These are phyloP conservation scores for Cicer cuneatum DNA, from an alignment of 306 rosid genomes.

Conservation along the genomic window DNA sequence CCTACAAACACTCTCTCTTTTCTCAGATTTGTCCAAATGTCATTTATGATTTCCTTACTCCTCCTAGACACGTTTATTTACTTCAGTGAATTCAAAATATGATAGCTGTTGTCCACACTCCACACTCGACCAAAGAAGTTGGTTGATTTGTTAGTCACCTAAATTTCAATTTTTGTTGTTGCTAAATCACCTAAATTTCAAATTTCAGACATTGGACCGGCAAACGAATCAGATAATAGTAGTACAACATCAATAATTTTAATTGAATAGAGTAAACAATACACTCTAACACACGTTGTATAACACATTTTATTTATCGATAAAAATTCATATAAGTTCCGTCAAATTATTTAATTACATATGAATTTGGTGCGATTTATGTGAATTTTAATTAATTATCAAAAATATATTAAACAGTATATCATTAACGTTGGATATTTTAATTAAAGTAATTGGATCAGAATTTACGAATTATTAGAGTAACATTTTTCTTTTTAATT, in stretches of 20 bases:
- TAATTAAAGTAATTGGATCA: too few species aligned
- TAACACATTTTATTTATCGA: too few species aligned
- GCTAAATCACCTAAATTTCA: conserved; percentile 33
- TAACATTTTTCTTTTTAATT: too few species aligned
- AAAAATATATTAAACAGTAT: too few species aligned
- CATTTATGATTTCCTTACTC: neutral
- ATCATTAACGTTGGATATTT: too few species aligned
- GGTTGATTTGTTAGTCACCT: conserved; percentile 46
- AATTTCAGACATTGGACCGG: conserved; percentile 14
- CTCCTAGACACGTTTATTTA: neutral
- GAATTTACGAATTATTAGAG: too few species aligned
- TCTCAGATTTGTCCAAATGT: neutral
- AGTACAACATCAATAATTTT: neutral
- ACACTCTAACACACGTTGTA: too few species aligned
- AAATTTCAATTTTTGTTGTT: neutral
- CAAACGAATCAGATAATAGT: neutral
- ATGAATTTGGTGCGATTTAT: too few species aligned
- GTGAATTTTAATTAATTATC: too few species aligned
- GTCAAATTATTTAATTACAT: too few species aligned
- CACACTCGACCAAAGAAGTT: conserved; percentile 12
- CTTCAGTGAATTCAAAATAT: neutral
- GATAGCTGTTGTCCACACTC: conserved; percentile 18
- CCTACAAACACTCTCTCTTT: neutral
- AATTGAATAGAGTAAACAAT: too few species aligned
- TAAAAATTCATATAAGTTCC: accelerated